Evolutionary conservation across 1,284 basidiomycete species (phyloP).

Genomic region (Ceratobasidium sp.): DNA sequence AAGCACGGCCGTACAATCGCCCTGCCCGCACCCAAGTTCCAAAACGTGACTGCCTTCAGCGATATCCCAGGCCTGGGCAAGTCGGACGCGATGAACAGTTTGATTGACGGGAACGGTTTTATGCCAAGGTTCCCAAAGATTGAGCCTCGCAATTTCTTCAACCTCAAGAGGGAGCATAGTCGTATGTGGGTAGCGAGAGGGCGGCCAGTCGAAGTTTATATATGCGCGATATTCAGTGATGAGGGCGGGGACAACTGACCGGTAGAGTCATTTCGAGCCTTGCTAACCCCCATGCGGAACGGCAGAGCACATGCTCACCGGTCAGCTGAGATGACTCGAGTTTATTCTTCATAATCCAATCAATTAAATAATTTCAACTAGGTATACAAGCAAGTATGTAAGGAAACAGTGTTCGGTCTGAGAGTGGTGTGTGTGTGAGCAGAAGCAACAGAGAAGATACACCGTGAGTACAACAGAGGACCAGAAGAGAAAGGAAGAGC

Average conservation of each 20-base stretch:
- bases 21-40: constrained; percentile 64
- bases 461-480: neutral
- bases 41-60: constrained; percentile 56
- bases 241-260: neutral
- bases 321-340: neutral
- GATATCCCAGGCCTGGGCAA: constrained; percentile 58
- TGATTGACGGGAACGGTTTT: constrained; percentile 50
- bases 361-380: constrained; percentile 23
- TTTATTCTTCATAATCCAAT: neutral
- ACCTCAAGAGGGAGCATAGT: constrained; percentile 36
- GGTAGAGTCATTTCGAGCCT: constrained; percentile 2
- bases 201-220: neutral
- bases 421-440: constrained; percentile 22
- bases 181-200: neutral
- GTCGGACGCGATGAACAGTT: constrained; percentile 59
- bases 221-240: constrained; percentile 11
- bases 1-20: constrained; percentile 61
- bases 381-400: constrained; percentile 26
- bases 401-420: constrained; percentile 20
- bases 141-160: constrained; percentile 33
- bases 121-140: constrained; percentile 35
- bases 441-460: constrained; percentile 1
- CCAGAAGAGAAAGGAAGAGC: constrained; percentile 8
- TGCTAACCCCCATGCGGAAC: neutral
- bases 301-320: neutral